These are phyloP conservation scores for Aureobasidium sp. DNA, from an alignment of 2,329 filamentous ascomycete species.

Conservation along the genomic window DNA sequence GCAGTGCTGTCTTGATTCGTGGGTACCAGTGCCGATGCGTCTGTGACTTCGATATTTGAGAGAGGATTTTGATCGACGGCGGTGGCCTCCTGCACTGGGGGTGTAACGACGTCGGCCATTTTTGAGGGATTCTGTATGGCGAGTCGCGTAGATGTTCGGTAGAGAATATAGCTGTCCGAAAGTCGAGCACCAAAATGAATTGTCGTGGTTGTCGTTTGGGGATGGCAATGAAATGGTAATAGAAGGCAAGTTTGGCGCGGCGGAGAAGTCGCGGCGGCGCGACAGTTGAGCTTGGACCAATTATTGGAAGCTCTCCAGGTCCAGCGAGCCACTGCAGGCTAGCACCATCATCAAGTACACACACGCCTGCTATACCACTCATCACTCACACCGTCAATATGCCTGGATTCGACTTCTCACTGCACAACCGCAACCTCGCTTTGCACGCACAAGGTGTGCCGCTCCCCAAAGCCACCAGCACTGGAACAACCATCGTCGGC, in stretches of 20 bases:
- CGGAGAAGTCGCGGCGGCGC: not conserved
- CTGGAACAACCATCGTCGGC: conserved; percentile 96
- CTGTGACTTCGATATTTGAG: conserved; percentile 13
- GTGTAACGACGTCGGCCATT: conserved; percentile 21
- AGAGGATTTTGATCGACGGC: not conserved
- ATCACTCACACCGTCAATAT: conserved; percentile 43
- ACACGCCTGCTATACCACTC: not conserved
- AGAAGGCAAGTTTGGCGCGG: not conserved
- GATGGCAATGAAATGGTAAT: not conserved
- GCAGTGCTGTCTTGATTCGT: conserved; percentile 17
- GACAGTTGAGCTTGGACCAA: not conserved
- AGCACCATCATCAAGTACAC: not conserved
- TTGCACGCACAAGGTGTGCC: conserved; percentile 91
- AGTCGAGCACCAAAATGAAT: not conserved
- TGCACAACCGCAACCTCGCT: conserved; percentile 98
- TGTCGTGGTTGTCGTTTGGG: not conserved
- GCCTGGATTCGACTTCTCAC: conserved; percentile 98
- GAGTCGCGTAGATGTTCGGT: not conserved
- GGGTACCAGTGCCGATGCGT: conserved; percentile 17
- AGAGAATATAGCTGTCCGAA: not conserved
- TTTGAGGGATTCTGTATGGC: not conserved
- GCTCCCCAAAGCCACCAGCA: conserved; percentile 94
- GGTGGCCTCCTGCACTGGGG: conserved; percentile 8
- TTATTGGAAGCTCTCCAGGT: not conserved
- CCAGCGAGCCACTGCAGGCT: not conserved